Evolutionary conservation across 352 stramenopile genomes (phyloP).

Genomic region (Elongisporangium undulatum): DNA sequence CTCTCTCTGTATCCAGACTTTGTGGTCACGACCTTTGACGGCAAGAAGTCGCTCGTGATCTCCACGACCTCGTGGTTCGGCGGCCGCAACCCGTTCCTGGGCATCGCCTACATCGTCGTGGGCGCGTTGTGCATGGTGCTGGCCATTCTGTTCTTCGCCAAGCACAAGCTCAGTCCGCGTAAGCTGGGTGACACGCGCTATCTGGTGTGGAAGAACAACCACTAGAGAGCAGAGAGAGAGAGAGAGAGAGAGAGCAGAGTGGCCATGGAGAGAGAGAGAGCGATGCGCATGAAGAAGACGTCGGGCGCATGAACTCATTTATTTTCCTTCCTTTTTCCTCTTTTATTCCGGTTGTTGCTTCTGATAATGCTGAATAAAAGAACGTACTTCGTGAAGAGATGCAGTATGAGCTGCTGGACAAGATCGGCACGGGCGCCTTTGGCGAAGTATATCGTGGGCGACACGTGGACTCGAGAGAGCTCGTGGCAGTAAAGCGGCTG

Average conservation of each 20-base stretch:
- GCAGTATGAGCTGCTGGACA: conserved; percentile 60
- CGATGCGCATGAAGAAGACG: not conserved
- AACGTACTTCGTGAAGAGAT: conserved; percentile 5
- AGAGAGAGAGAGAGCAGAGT: not conserved
- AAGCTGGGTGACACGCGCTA: conserved; percentile 95
- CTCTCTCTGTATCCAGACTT: conserved; percentile 78
- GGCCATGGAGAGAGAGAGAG: not conserved
- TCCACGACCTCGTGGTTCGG: conserved; percentile 96
- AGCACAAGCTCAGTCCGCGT: conserved; percentile 93
- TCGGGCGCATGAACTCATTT: not conserved
- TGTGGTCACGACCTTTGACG: conserved; percentile 92
- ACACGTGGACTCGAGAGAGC: conserved; percentile 30
- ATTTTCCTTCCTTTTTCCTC: not conserved
- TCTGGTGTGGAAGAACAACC: conserved; percentile 96
- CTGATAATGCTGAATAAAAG: too few species aligned
- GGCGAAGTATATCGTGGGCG: conserved; percentile 55
- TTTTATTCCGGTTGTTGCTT: not conserved
- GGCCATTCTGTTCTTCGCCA: conserved; percentile 94
- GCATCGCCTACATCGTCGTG: conserved; percentile 95
- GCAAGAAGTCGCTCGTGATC: conserved; percentile 96
- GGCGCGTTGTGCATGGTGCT: conserved; percentile 92
- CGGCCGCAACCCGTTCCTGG: conserved; percentile 96
- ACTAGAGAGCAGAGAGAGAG: conserved; percentile 27
- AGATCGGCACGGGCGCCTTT: conserved; percentile 67
- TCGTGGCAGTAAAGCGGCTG: conserved; percentile 60